A percentile compares a stretch with the other conserved stretches of the same genome.
These are phyloP conservation scores for Spinellus fusiger DNA, from an alignment of 192 early-diverging fungal species.

Conservation along the genomic window DNA sequence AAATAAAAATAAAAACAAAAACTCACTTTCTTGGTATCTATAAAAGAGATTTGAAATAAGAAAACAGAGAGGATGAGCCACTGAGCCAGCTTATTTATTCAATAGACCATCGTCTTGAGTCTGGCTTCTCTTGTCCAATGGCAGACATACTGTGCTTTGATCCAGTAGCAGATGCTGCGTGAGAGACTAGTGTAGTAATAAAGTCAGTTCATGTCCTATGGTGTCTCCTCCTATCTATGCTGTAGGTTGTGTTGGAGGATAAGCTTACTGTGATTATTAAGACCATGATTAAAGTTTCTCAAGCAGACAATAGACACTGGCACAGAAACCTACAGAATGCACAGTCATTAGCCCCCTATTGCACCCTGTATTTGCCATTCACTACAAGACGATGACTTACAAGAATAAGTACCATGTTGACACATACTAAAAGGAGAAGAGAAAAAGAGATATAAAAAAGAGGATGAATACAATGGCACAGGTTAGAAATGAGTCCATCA, in stretches of 20 bases:
- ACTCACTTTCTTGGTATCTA: no score
- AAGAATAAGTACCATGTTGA: conserved; percentile 41
- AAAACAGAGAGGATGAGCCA: no score
- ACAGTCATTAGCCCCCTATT: no score
- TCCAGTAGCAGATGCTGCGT: conserved; percentile 21
- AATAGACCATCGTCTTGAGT: conserved; percentile 33
- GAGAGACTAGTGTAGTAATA: conserved; percentile 22
- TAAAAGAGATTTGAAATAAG: no score
- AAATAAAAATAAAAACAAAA: no score
- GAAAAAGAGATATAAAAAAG: not conserved
- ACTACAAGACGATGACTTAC: conserved; percentile 26
- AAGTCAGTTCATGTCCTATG: no score
- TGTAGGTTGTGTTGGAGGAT: not conserved
- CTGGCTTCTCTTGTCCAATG: conserved; percentile 23
- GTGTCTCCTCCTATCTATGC: not conserved
- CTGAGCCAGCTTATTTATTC: conserved; percentile 26
- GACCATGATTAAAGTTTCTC: conserved; percentile 65
- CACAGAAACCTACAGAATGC: conserved; percentile 37
- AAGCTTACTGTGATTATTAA: conserved; percentile 61
- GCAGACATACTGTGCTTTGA: conserved; percentile 27
- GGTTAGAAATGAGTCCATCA: conserved; percentile 26
- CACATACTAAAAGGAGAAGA: conserved; percentile 31
- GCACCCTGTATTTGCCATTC: no score
- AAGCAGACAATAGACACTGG: conserved; percentile 50
- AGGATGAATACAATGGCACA: conserved; percentile 9